phyloP scores from a whole-genome alignment of 2,329 filamentous ascomycete species.

The Fusarium citri region DNA sequence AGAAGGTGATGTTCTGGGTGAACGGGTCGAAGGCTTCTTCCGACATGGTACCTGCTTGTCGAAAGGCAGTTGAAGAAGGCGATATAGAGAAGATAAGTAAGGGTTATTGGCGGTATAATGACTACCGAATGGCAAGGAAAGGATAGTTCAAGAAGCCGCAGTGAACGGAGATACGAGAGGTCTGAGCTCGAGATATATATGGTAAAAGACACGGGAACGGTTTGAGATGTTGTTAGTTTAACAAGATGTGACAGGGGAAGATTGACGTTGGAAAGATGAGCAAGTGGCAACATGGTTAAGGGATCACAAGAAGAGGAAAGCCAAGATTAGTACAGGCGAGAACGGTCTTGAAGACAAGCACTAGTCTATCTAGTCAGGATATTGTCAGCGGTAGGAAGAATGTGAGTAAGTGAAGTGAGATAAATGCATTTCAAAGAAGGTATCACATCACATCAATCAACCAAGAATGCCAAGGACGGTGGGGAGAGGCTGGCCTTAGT shows the following conservation, averaged over 20 bases:
- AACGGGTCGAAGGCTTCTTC: constrained; percentile 50
- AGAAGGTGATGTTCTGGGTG: constrained; percentile 52
- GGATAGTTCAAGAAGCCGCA: constrained; percentile 2
- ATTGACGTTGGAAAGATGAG: constrained; percentile 9
- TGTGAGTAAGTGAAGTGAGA: constrained; percentile 31
- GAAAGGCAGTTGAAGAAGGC: neutral
- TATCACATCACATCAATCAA: constrained; percentile 28
- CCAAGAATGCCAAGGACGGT: constrained; percentile 26
- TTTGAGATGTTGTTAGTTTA: constrained; percentile 19
- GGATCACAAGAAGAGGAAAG: constrained; percentile 26
- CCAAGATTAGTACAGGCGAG: constrained; percentile 12
- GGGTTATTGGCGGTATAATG: neutral
- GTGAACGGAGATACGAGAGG: constrained; percentile 16
- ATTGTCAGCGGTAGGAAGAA: constrained; percentile 41
- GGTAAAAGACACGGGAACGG: neutral
- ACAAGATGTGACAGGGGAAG: neutral
- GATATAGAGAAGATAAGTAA: neutral
- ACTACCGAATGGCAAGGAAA: neutral
- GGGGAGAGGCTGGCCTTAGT: constrained; percentile 43
- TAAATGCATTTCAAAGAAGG: constrained; percentile 28
- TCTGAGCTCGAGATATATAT: constrained; percentile 22
- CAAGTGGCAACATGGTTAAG: constrained; percentile 35
- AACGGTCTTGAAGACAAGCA: constrained; percentile 26
- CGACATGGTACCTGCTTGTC: constrained; percentile 34
- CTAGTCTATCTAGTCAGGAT: constrained; percentile 24